Conservation (phyloP, 202 grass and related monocot species). For the Musa balbisiana region DNA sequence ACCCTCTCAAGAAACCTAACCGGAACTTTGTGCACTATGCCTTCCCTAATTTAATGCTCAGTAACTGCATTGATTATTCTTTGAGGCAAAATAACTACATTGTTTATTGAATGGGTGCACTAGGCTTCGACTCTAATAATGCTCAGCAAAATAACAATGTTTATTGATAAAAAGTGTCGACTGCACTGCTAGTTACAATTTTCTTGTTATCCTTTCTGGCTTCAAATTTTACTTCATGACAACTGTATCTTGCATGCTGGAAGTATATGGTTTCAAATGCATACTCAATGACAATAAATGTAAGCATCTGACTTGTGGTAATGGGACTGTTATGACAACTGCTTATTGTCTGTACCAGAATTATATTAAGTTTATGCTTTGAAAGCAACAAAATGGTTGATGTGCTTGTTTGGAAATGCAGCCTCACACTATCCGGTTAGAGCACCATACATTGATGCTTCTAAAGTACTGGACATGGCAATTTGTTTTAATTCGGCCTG, state of each 20-base stretch:
- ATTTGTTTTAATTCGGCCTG: conserved; percentile 85
- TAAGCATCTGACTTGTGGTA: not conserved
- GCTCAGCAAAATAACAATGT: too few relatives aligned
- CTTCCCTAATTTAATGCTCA: not conserved
- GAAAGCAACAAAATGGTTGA: not conserved
- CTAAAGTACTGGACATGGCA: conserved; percentile 99
- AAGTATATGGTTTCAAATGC: not conserved
- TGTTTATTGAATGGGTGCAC: not conserved
- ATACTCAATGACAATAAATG: not conserved
- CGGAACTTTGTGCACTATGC: not conserved
- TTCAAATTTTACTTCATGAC: too few relatives aligned
- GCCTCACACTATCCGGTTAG: conserved; percentile 65
- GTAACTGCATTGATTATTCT: not conserved
- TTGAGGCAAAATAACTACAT: not conserved
- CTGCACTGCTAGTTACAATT: too few relatives aligned
- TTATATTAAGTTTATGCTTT: not conserved
- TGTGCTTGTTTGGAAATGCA: conserved; percentile 20
- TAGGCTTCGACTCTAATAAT: not conserved
- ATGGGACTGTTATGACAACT: not conserved
- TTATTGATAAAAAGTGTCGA: too few relatives aligned
- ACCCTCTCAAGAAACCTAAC: not conserved
- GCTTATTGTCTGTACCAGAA: not conserved
- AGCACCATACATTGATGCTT: conserved; percentile 75
- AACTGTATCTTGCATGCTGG: not conserved
- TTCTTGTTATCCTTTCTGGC: too few relatives aligned